Evolutionary conservation across 192 early-diverging fungal species (phyloP).

Genomic region (Dimargaris cristalligena): DNA sequence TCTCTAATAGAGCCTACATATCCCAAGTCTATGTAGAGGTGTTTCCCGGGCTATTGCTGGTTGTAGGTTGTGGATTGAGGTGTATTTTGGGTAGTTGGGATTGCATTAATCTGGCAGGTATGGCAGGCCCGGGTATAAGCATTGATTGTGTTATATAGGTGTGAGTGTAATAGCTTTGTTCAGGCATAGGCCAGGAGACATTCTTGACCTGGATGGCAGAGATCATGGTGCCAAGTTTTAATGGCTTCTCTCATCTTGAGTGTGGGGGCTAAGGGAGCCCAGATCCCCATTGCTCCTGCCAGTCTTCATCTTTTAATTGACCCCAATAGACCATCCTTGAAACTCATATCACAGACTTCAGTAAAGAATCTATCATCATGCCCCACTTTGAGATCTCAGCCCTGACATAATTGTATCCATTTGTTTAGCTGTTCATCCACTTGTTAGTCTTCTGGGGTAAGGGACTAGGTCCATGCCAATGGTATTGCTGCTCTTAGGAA

Average conservation of each 20-base stretch:
- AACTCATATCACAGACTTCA: not conserved
- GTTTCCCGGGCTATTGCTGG: conserved; percentile 2
- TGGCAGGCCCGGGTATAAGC: conserved; percentile 3
- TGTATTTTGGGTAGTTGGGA: conserved; percentile 6
- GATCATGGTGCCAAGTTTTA: not conserved
- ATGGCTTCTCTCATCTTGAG: not conserved
- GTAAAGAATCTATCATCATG: not conserved
- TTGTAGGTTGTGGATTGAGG: conserved; percentile 5
- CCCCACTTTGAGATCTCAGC: not conserved
- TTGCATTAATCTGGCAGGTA: conserved; percentile 12
- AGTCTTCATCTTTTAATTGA: not conserved
- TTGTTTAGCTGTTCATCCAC: not conserved
- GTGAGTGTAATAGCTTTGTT: not conserved
- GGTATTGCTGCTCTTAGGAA: not conserved
- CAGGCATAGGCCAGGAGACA: not conserved
- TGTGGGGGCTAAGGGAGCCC: not conserved
- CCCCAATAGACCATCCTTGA: not conserved
- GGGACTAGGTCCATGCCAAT: not conserved
- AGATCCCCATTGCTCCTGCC: not conserved
- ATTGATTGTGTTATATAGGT: not conserved
- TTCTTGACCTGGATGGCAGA: not conserved
- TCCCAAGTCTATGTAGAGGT: conserved; percentile 14
- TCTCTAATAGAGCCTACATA: conserved; percentile 10
- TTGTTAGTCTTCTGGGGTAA: not conserved
- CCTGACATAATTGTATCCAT: not conserved